phyloP scores from a whole-genome alignment of 2,329 filamentous ascomycete genomes.

The Penicillium sp. region DNA sequence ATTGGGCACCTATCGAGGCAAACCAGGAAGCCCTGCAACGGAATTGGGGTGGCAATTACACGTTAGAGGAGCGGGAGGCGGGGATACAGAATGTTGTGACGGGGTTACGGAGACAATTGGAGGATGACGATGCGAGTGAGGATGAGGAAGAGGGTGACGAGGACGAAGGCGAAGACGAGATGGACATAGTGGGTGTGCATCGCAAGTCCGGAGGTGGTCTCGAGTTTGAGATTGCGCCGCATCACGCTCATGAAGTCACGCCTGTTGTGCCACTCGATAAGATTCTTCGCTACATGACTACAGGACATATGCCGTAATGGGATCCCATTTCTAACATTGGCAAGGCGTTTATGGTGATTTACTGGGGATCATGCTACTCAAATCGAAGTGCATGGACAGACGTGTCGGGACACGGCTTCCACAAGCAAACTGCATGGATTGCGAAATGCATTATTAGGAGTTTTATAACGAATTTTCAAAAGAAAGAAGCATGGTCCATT shows the following conservation, averaged over 20 bases:
- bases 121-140: conserved; percentile 60
- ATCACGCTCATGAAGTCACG: conserved; percentile 31
- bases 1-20: conserved; percentile 58
- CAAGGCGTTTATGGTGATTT: conserved; percentile 4
- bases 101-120: conserved; percentile 65
- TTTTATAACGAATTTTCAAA: conserved; percentile 20
- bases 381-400: neutral
- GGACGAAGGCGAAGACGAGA: conserved; percentile 46
- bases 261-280: conserved; percentile 52
- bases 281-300: conserved; percentile 59
- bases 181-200: conserved; percentile 49
- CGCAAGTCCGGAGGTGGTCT: conserved; percentile 39
- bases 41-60: conserved; percentile 71
- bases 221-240: conserved; percentile 44
- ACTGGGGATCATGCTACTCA: neutral
- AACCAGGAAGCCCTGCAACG: conserved; percentile 53
- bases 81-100: conserved; percentile 75
- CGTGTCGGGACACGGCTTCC: neutral
- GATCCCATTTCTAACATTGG: neutral
- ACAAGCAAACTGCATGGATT: conserved; percentile 15
- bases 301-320: conserved; percentile 43
- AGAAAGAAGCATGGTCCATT: conserved; percentile 14
- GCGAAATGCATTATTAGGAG: conserved; percentile 24
- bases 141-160: conserved; percentile 59
- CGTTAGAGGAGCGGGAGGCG: conserved; percentile 69